phyloP scores from a whole-genome alignment of 768 basidiomycete species.

The Hemileccinum rubropunctum region DNA sequence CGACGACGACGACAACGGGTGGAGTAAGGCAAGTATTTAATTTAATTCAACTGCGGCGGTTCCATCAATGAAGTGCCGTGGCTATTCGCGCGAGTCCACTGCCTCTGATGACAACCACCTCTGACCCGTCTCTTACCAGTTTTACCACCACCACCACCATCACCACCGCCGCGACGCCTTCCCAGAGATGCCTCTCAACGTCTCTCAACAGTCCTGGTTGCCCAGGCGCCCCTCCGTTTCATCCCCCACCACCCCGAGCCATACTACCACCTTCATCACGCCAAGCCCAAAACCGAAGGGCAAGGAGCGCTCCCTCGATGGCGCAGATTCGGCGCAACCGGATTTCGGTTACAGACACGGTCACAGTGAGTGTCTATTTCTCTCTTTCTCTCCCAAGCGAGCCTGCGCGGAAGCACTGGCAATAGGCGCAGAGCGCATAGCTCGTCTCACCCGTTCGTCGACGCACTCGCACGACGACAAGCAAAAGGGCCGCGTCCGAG shows the following conservation, averaged over 20 bases:
- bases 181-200: slow-evolving; percentile 15
- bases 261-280: not conserved
- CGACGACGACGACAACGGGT: slow-evolving; percentile 13
- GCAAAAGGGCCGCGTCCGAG: no score
- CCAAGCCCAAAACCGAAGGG: slow-evolving; percentile 8
- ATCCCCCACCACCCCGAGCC: not conserved
- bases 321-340: slow-evolving; percentile 2
- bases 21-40: slow-evolving; percentile 23
- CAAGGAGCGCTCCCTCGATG: slow-evolving; percentile 16
- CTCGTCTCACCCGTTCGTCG: no score
- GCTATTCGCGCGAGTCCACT: slow-evolving; percentile 9
- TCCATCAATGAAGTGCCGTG: not conserved
- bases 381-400: not conserved
- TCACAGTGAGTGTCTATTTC: slow-evolving; percentile 14
- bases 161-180: not conserved
- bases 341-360: slow-evolving; percentile 5
- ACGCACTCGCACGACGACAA: no score
- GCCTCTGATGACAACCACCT: slow-evolving; percentile 18
- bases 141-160: slow-evolving; percentile 11
- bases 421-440: not conserved
- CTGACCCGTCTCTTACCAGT: slow-evolving; percentile 13
- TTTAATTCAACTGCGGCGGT: not conserved
- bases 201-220: slow-evolving; percentile 21
- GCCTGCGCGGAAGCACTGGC: not conserved
- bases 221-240: slow-evolving; percentile 20